Evolutionary conservation across 2,329 filamentous ascomycete species (phyloP), one percentile per base, ranked within the genome.

Genomic region (Thielaviopsis musarum): DNA sequence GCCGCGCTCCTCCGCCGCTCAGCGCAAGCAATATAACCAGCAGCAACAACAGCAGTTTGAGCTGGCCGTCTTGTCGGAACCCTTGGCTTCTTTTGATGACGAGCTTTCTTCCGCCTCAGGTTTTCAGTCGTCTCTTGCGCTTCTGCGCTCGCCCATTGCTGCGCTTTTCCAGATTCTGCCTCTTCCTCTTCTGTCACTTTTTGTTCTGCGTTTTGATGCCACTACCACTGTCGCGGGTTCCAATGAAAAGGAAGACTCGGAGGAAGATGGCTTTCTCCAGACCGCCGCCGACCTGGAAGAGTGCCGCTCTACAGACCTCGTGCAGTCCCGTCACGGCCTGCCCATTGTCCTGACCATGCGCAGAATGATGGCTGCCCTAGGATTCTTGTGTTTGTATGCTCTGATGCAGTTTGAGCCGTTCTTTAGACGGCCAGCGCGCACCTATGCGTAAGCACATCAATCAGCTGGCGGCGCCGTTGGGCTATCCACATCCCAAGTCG

Each of bases 391-490:
- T 48, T 30, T 62, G 4, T 62, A 62, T 51, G 60, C 60, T 13
- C n/a, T 62, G 17, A 62, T 62, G 60, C 60, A 62, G 54, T 56
- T 62, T 54, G 60, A 62, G 57, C 60, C 60, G 38, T 54, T 62
- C n/a, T 48, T 62, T 48, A 62, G 57, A 62, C 57, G 60, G 54
- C 53, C 60, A 13, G 60, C 52, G 15, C 60, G 60, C 21, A 57
- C 60, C 9, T 62, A 62, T 54, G 60, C 57, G 26, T 62, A 62
- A 62, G 45, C 17, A 17, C 9, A 45, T n/a, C n/a, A 12, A 21
- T 9, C 17, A 21, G 45, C n/a, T 49, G 45, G 45, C n/a, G n/a
- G 17, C n/a, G 7, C n/a, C 10, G 7, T 17, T 15, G 4, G 21
- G 45, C n/a, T 10, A 49, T 17, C 45, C n/a, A n/a, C n/a, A 2